A percentile compares a stretch with the other conserved stretches of the same genome.
Evolutionary conservation across 352 stramenopile species (phyloP).

Genomic region (Phytophthora cryptogea): DNA sequence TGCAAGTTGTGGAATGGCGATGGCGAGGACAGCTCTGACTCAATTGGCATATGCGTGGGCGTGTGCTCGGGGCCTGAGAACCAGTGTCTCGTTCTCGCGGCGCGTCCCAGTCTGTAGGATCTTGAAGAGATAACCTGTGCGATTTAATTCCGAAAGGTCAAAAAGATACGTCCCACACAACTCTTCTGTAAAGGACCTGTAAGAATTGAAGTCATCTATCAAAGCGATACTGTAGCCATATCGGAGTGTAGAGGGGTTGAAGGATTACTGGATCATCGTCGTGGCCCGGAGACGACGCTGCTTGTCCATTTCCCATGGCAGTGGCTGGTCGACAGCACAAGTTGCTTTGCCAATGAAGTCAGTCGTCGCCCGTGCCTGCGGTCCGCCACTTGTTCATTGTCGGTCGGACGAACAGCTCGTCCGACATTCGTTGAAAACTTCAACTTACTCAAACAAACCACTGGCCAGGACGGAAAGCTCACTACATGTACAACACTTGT

Average conservation of each 20-base stretch:
- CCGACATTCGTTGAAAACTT: slow-evolving; percentile 3
- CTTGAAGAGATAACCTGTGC: slow-evolving; percentile 9
- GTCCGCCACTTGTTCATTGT: slow-evolving; percentile 17
- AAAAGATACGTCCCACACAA: neutral
- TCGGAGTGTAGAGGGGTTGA: slow-evolving; percentile 6
- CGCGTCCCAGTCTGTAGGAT: slow-evolving; percentile 21
- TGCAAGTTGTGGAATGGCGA: slow-evolving; percentile 34
- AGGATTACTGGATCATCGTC: neutral
- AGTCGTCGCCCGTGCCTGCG: neutral
- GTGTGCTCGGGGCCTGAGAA: neutral
- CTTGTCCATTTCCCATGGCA: slow-evolving; percentile 3
- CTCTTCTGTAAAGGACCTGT: neutral
- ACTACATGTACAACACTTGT: no score
- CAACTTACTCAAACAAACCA: slow-evolving; percentile 22
- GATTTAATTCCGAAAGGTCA: neutral
- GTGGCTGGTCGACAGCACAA: slow-evolving; percentile 8
- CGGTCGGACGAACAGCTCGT: slow-evolving; percentile 12
- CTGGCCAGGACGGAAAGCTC: neutral
- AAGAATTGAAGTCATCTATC: neutral
- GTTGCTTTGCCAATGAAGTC: slow-evolving; percentile 3
- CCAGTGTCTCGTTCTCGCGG: slow-evolving; percentile 20
- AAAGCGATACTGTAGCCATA: slow-evolving; percentile 9
- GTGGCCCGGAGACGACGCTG: slow-evolving; percentile 10
- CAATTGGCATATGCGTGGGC: neutral
- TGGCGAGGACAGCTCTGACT: slow-evolving; percentile 6